These are phyloP conservation scores for Aspergillus asperescens DNA, from an alignment of 495 filamentous ascomycete genomes.

Conservation along the genomic window DNA sequence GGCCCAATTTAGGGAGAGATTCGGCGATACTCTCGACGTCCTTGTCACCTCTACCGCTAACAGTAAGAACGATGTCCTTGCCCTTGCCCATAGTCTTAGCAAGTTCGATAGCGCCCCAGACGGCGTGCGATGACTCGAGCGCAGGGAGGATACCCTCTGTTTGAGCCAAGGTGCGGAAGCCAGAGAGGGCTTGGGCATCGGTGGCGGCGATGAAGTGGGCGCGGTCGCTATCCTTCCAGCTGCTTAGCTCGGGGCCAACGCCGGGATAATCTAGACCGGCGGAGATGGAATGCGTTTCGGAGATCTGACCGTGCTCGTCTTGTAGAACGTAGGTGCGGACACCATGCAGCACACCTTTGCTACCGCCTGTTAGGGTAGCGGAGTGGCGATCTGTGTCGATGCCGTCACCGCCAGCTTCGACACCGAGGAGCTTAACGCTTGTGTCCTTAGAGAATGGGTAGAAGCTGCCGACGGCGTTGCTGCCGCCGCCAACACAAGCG, in stretches of 20 bases:
- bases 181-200: constrained; percentile 85
- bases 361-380: constrained; percentile 80
- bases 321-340: constrained; percentile 95
- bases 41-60: constrained; percentile 92
- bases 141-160: constrained; percentile 96
- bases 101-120: constrained; percentile 81
- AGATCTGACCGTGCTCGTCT: constrained; percentile 85
- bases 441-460: constrained; percentile 86
- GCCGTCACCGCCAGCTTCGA: constrained; percentile 95
- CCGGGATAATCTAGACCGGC: constrained; percentile 96
- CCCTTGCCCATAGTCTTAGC: constrained; percentile 88
- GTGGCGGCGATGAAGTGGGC: constrained; percentile 89
- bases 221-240: constrained; percentile 84
- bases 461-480: constrained; percentile 92
- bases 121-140: constrained; percentile 87
- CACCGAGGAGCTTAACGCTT: constrained; percentile 81
- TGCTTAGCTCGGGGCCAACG: constrained; percentile 85
- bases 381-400: constrained; percentile 82
- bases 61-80: constrained; percentile 88
- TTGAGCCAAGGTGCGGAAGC: constrained; percentile 78
- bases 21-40: constrained; percentile 98
- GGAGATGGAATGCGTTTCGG: constrained; percentile 93
- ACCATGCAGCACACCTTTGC: constrained; percentile 90
- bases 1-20: constrained; percentile 81
- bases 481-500: constrained; percentile 91